Conservation (phyloP, 768 basidiomycete genomes). For the Gyrodon lividus region DNA sequence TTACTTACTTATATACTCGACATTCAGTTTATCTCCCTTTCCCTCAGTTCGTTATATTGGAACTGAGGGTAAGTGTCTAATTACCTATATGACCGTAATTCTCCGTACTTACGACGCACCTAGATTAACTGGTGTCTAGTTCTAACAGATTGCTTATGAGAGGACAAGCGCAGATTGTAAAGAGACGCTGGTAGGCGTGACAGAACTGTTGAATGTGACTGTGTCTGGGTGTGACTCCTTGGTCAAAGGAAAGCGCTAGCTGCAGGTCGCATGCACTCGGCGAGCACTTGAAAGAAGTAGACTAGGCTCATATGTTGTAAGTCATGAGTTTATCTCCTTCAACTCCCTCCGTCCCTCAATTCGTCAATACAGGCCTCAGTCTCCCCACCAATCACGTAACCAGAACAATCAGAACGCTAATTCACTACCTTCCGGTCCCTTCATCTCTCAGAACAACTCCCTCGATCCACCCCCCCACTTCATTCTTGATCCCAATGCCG, state of each 20-base stretch:
- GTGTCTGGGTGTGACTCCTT: not conserved
- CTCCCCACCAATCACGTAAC: slow-evolving; percentile 39
- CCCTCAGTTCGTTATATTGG: too few relatives aligned
- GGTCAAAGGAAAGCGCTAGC: not conserved
- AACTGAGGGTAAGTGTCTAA: too few relatives aligned
- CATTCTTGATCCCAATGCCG: slow-evolving; percentile 61
- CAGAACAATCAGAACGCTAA: slow-evolving; percentile 18
- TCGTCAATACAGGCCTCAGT: slow-evolving; percentile 32
- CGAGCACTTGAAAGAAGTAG: slow-evolving; percentile 11
- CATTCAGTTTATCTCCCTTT: too few relatives aligned
- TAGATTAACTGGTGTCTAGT: too few relatives aligned
- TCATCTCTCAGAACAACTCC: slow-evolving; percentile 18
- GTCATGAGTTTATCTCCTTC: slow-evolving; percentile 8
- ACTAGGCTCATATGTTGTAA: slow-evolving; percentile 34
- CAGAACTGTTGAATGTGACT: not conserved
- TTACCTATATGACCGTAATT: too few relatives aligned
- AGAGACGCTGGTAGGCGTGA: too few relatives aligned
- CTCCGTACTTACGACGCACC: too few relatives aligned
- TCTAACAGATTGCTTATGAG: not conserved
- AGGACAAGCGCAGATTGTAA: not conserved
- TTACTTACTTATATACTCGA: too few relatives aligned
- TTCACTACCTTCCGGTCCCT: slow-evolving; percentile 12
- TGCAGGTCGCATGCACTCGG: not conserved
- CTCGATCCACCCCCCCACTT: slow-evolving; percentile 43
- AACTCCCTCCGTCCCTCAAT: slow-evolving; percentile 1